A percentile compares a stretch with the other conserved stretches of the same genome.
These are phyloP conservation scores for Fusarium nodosum DNA, from an alignment of 2,329 filamentous ascomycete genomes.

Conservation along the genomic window DNA sequence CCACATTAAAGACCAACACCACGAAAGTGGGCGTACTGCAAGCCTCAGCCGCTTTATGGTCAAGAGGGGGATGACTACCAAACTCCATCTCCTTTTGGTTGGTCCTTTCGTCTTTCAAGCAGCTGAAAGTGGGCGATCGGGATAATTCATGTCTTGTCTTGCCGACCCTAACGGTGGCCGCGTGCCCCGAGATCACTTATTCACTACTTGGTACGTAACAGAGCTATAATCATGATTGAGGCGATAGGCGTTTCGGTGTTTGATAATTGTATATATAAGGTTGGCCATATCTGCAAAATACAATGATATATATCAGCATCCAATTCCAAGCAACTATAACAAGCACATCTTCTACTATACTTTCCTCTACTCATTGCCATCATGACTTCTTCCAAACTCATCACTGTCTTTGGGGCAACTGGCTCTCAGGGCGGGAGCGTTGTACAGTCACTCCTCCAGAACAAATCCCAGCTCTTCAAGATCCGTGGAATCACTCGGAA, in stretches of 20 bases:
- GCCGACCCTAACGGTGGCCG: constrained; percentile 25
- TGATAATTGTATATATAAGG: constrained; percentile 35
- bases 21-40: constrained; percentile 20
- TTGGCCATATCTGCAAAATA: background rate
- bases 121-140: constrained; percentile 26
- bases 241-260: constrained; percentile 13
- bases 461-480: constrained; percentile 47
- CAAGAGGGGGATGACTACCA: constrained; percentile 35
- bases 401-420: constrained; percentile 54
- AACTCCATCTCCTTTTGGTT: constrained; percentile 34
- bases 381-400: constrained; percentile 49
- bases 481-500: constrained; percentile 52
- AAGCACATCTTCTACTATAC: constrained; percentile 7
- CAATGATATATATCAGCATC: constrained; percentile 22
- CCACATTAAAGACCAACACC: constrained; percentile 8
- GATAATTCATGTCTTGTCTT: constrained; percentile 24
- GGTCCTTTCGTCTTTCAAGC: background rate
- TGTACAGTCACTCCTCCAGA: constrained; percentile 50
- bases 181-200: constrained; percentile 32
- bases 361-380: background rate
- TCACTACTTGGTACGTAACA: background rate
- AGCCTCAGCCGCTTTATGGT: constrained; percentile 34
- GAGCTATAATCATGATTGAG: constrained; percentile 16
- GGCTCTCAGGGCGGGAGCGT: constrained; percentile 53
- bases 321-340: constrained; percentile 4